These are phyloP conservation scores for Sordaria brevicollis DNA, from an alignment of 495 filamentous ascomycete species.

Conservation along the genomic window DNA sequence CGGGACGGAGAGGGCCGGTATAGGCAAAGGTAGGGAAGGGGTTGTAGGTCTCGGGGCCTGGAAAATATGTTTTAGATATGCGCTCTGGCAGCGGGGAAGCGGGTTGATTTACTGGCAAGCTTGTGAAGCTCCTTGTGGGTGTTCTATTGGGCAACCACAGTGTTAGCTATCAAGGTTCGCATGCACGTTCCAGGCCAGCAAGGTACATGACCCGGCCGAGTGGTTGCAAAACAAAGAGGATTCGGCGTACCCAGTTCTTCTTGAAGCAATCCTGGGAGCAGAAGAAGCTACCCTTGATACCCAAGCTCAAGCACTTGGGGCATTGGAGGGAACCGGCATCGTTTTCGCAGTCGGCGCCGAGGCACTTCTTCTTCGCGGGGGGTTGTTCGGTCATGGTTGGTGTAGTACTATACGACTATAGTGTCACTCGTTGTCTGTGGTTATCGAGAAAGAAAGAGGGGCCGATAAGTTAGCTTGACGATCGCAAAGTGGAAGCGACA, in stretches of 20 bases:
- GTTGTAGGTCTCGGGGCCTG: constrained; percentile 81
- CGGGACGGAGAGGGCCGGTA: constrained; percentile 70
- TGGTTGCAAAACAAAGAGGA: not conserved
- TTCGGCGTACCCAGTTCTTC: constrained; percentile 76
- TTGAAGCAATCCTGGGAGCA: constrained; percentile 99
- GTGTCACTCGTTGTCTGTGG: not conserved
- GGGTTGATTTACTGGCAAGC: constrained; percentile 62
- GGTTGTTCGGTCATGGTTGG: constrained; percentile 37
- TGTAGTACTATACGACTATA: not conserved
- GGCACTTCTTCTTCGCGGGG: constrained; percentile 56
- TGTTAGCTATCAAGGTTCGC: constrained; percentile 1
- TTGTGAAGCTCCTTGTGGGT: constrained; percentile 87
- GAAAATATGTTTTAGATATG: constrained; percentile 72
- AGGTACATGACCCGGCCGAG: not conserved
- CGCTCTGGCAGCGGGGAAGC: constrained; percentile 57
- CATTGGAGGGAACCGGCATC: constrained; percentile 79
- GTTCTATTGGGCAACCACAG: constrained; percentile 35
- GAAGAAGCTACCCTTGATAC: constrained; percentile 82
- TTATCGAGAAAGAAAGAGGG: not conserved
- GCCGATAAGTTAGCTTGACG: not conserved
- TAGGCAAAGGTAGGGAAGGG: constrained; percentile 81
- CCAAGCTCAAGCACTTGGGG: constrained; percentile 84
- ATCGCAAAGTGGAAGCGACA: not conserved
- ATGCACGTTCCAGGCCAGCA: not conserved
- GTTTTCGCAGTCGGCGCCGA: constrained; percentile 71